phyloP scores from a whole-genome alignment of 2,329 filamentous ascomycete species.

The Claviceps pazoutovae region DNA sequence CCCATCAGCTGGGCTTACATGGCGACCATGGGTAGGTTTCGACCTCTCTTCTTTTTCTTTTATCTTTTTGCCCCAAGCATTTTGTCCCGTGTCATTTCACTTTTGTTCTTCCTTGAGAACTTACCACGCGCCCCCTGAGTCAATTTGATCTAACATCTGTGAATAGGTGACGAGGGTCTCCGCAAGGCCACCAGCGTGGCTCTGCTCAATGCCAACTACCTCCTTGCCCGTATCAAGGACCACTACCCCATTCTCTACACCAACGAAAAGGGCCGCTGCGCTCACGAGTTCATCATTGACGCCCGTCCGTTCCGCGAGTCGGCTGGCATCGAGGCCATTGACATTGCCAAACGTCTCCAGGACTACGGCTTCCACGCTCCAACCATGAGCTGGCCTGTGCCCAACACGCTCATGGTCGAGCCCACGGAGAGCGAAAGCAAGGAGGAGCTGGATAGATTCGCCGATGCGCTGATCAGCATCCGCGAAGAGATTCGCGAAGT shows the following conservation, averaged over 20 bases:
- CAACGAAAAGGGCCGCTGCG: constrained; percentile 74
- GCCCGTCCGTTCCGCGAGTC: constrained; percentile 71
- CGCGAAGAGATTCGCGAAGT: constrained; percentile 71
- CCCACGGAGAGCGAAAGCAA: constrained; percentile 90
- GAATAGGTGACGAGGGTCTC: constrained; percentile 43
- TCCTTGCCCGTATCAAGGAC: constrained; percentile 70
- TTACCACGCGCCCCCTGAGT: neutral
- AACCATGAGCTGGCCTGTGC: constrained; percentile 92
- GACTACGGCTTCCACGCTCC: constrained; percentile 97
- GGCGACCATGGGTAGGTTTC: constrained; percentile 65
- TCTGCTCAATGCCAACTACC: constrained; percentile 94
- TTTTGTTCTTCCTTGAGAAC: neutral
- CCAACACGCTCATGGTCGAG: constrained; percentile 96
- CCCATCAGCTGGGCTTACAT: constrained; percentile 95
- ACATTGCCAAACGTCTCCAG: constrained; percentile 90
- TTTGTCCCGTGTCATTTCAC: neutral
- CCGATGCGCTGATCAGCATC: constrained; percentile 78
- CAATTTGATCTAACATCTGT: neutral
- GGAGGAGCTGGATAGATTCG: constrained; percentile 85
- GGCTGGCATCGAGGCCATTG: constrained; percentile 77
- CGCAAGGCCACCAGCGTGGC: constrained; percentile 85
- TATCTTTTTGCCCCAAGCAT: neutral
- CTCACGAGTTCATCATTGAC: constrained; percentile 95
- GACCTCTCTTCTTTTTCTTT: neutral
- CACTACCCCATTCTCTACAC: constrained; percentile 92